Base-by-base conservation (phyloP, 1,284 basidiomycete genomes). In the Moniliella sp. region DNA sequence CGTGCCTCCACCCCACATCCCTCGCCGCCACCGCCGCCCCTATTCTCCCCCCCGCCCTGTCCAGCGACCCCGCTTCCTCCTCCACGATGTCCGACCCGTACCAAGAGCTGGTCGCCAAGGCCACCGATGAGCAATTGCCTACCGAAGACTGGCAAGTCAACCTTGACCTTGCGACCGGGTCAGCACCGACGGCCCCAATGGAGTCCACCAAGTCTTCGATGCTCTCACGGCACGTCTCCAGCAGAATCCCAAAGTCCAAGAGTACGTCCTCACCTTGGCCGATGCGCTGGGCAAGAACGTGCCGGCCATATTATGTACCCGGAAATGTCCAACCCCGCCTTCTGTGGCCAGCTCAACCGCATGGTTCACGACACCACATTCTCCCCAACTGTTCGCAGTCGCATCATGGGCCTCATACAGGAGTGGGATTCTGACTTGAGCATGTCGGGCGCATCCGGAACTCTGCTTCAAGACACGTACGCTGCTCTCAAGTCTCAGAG, bases 61-160 rank as follows among this genome's bases (percentile, higher is more conserved):
- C n/a, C n/a, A n/a, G n/a, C n/a, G n/a, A n/a, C n/a, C n/a, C n/a
- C n/a, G n/a, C n/a, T n/a, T n/a, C n/a, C n/a, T n/a, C n/a, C n/a
- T 57, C 57, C 32, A 42, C 46, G 17, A 56, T 65, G 14, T 45
- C 63, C 8, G 91, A 81, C 54, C 72, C 82, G 8, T 94, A 88
- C 65, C 88, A 94, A 55, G 86, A 93, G 32, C 72, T 86, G 48
- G 79, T 94, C 61, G 80, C 64, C 50, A 84, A 88, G 65, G 80
- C 86, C 16, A 93, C 86, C 11, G 81, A 86, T 60, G 86, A 93
- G 69, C 83, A 82, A 61, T 67, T 86, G 34, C 86, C 84, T 1
- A 69, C 71, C 37, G 88, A 93, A 65, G 81, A 93, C 62, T 97
- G 88, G 88, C 83, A 86, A 61, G 67, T 84, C 37, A 83, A 91